phyloP scores from a whole-genome alignment of 345 rosid genomes.

The Murraya koenigii region DNA sequence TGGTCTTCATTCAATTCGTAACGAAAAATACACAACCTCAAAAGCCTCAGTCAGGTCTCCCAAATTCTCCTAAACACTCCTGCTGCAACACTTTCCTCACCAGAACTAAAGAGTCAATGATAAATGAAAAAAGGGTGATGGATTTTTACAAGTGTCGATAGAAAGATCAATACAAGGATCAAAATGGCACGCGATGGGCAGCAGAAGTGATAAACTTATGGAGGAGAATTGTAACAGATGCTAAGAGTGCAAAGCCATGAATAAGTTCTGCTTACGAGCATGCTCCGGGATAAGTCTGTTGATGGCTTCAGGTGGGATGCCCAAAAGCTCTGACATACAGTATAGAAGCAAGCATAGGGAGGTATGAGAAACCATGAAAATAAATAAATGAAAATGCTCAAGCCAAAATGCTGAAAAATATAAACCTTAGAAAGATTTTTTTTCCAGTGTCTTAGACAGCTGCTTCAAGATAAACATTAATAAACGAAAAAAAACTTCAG shows the following conservation, averaged over 20 bases:
- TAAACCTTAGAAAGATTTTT: background rate
- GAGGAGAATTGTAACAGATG: background rate
- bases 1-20: conserved; percentile 16
- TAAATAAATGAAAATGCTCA: background rate
- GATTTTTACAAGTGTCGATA: conserved; percentile 21
- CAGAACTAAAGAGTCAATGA: background rate
- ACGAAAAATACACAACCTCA: conserved; percentile 21
- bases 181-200: background rate
- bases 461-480: background rate
- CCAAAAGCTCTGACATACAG: conserved; percentile 59
- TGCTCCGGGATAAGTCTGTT: conserved; percentile 78
- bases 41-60: conserved; percentile 30
- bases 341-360: background rate
- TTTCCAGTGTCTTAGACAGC: background rate
- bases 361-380: background rate
- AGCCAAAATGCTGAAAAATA: too few relatives aligned
- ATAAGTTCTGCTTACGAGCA: conserved; percentile 85
- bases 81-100: conserved; percentile 20
- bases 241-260: conserved; percentile 81
- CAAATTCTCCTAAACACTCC: conserved; percentile 13
- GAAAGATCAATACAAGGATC: conserved; percentile 2
- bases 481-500: background rate
- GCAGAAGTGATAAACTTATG: background rate
- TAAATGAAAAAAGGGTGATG: background rate
- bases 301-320: conserved; percentile 60